Evolutionary conservation across 805 yeast species (phyloP).

Genomic region (Zygotorulaspora chibaensis): DNA sequence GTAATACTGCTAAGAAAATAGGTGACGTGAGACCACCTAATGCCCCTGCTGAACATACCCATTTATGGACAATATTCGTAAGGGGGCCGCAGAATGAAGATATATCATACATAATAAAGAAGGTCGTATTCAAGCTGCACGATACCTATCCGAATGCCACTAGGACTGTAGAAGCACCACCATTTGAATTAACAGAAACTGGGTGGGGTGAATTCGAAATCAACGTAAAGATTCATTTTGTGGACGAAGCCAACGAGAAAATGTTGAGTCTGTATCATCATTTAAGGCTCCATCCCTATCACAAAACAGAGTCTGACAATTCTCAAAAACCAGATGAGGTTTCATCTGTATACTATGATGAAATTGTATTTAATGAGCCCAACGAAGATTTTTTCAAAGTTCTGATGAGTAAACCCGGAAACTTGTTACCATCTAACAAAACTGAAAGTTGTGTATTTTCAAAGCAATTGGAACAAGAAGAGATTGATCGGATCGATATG

Average conservation of each 20-base stretch:
- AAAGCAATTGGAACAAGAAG: slow-evolving; percentile 59
- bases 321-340: slow-evolving; percentile 41
- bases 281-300: slow-evolving; percentile 85
- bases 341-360: slow-evolving; percentile 71
- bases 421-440: slow-evolving; percentile 44
- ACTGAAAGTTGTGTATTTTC: slow-evolving; percentile 39
- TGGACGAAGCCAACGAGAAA: slow-evolving; percentile 84
- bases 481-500: slow-evolving; percentile 50
- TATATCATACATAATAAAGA: slow-evolving; percentile 72
- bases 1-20: slow-evolving; percentile 72
- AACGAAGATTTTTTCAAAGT: slow-evolving; percentile 82
- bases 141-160: slow-evolving; percentile 88
- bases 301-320: slow-evolving; percentile 18
- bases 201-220: slow-evolving; percentile 99
- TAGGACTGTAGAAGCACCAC: slow-evolving; percentile 84
- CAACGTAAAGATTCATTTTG: slow-evolving; percentile 79
- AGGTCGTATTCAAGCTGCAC: slow-evolving; percentile 90
- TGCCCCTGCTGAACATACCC: slow-evolving; percentile 89
- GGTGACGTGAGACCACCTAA: slow-evolving; percentile 50
- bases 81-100: slow-evolving; percentile 78
- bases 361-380: slow-evolving; percentile 91
- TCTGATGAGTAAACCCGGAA: slow-evolving; percentile 63
- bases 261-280: slow-evolving; percentile 83
- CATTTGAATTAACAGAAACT: slow-evolving; percentile 91
- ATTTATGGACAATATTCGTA: slow-evolving; percentile 90